Evolutionary conservation across 768 basidiomycete genomes (phyloP), one percentile per base, ranked within the genome.

Genomic region (Phaffia australis): DNA sequence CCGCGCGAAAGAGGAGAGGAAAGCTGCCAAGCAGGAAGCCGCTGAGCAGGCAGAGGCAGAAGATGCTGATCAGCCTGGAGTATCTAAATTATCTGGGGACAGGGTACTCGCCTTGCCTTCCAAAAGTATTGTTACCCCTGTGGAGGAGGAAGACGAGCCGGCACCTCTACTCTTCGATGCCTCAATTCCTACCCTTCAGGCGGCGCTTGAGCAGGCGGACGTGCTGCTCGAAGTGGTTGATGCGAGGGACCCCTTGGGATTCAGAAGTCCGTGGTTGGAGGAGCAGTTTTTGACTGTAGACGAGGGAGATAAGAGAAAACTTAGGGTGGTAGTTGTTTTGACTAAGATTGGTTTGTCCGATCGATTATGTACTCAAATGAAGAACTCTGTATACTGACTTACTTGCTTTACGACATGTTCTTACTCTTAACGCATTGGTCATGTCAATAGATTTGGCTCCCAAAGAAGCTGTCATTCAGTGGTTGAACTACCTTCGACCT

Each of bases 331-430:
- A 23, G 76, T 91, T n/a, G 79, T 93, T 21, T 75, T 95, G 63
- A 93, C 87, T 76, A 95, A 95, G 79, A 86, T 86, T 70, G 91
- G 91, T 89, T 71, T 65, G 85, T 80, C 42, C 25, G n/a, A 6
- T 18, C 54, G 48, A 47, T 23, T n/a, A 23, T 35, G 21, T 66
- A 46, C 30, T 19, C 7, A 3, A 9, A 4, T 35, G 27, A 19
- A 18, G 14, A 42, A 19, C 50, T 46, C 48, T 59, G 63, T 25
- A 47, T 46, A 62, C 42, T 29, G 27, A 60, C 29, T 51, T 23
- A 57, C 48, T 16, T 32, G 61, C 23, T 23, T 60, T 64, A 51
- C 21, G 47, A 32, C 55, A 60, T 61, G 57, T 65, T 46, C 60
- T 25, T 63, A 16, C 27, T 47, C 30, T 57, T n/a, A 50, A 58